A percentile compares a stretch with the other conserved stretches of the same genome.
phyloP scores from a whole-genome alignment of 805 yeast genomes.

The Komagataella mondaviorum region DNA sequence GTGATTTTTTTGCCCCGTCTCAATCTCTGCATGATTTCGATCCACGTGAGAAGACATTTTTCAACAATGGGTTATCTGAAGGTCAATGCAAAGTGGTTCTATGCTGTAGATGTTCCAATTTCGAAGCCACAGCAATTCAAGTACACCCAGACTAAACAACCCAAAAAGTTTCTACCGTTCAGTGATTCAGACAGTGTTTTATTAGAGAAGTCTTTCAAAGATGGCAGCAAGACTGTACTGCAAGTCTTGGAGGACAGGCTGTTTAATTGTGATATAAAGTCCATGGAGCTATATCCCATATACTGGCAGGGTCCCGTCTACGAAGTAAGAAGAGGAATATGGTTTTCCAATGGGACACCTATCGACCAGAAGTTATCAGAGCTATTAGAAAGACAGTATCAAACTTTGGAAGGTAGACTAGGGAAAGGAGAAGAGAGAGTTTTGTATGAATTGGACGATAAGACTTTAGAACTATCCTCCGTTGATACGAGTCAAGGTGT shows the following conservation, averaged over 20 bases:
- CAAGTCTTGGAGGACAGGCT: slow-evolving; percentile 74
- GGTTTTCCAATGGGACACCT: slow-evolving; percentile 54
- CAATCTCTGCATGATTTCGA: not conserved
- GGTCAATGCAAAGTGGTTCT: slow-evolving; percentile 46
- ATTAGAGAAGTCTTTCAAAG: slow-evolving; percentile 39
- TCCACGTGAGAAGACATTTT: not conserved
- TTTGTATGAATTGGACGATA: slow-evolving; percentile 16
- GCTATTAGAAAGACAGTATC: slow-evolving; percentile 46
- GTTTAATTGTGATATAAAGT: slow-evolving; percentile 52
- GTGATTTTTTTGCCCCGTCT: not conserved
- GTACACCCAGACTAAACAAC: slow-evolving; percentile 33
- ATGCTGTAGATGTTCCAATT: slow-evolving; percentile 68
- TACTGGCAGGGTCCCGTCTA: slow-evolving; percentile 86
- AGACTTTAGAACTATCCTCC: slow-evolving; percentile 13
- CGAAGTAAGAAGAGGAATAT: slow-evolving; percentile 72
- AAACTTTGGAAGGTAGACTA: slow-evolving; percentile 14
- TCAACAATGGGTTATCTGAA: not conserved
- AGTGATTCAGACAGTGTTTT: slow-evolving; percentile 44
- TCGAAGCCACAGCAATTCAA: slow-evolving; percentile 49
- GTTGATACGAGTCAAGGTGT: slow-evolving; percentile 11
- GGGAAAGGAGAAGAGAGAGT: slow-evolving; percentile 1
- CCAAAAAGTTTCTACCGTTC: slow-evolving; percentile 58
- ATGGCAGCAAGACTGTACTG: slow-evolving; percentile 14
- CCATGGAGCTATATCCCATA: slow-evolving; percentile 46
- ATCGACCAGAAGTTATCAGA: slow-evolving; percentile 27